Evolutionary conservation across 139 green algal genomes (phyloP).

Genomic region (Micractinium conductrix): DNA sequence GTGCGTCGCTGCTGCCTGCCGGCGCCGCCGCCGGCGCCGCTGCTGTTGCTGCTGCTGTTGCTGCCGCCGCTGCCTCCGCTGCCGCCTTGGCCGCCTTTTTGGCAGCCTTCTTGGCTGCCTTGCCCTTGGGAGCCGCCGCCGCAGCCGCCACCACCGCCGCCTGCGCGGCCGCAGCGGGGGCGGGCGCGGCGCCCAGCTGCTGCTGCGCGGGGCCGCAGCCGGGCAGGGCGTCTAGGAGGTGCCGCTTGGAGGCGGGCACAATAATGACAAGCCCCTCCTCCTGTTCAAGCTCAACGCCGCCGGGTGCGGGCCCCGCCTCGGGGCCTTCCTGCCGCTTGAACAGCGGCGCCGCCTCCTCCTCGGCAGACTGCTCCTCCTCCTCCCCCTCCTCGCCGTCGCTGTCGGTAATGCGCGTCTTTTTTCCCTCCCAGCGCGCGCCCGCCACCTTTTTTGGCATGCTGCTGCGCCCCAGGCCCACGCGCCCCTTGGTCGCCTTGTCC

Average conservation of each 20-base stretch:
- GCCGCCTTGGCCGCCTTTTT: neutral
- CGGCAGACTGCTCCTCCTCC: conserved; percentile 18
- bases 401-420: conserved; percentile 68
- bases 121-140: neutral
- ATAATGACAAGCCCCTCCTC: conserved; percentile 41
- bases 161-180: neutral
- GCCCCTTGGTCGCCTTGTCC: conserved; percentile 65
- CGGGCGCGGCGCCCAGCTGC: conserved; percentile 7
- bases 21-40: neutral
- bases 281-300: conserved; percentile 8
- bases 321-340: conserved; percentile 40
- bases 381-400: conserved; percentile 61
- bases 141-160: conserved; percentile 3
- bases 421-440: conserved; percentile 80
- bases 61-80: conserved; percentile 4
- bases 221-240: conserved; percentile 22
- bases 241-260: conserved; percentile 33
- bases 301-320: neutral
- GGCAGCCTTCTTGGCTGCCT: neutral
- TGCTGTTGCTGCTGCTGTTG: conserved; percentile 5
- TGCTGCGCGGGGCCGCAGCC: neutral
- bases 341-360: conserved; percentile 56
- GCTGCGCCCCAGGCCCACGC: conserved; percentile 76
- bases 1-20: too few species aligned
- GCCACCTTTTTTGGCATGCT: conserved; percentile 84